Evolutionary conservation across 768 basidiomycete genomes (phyloP), one percentile per base, ranked within the genome.

Genomic region (Tephrocybe sp.): DNA sequence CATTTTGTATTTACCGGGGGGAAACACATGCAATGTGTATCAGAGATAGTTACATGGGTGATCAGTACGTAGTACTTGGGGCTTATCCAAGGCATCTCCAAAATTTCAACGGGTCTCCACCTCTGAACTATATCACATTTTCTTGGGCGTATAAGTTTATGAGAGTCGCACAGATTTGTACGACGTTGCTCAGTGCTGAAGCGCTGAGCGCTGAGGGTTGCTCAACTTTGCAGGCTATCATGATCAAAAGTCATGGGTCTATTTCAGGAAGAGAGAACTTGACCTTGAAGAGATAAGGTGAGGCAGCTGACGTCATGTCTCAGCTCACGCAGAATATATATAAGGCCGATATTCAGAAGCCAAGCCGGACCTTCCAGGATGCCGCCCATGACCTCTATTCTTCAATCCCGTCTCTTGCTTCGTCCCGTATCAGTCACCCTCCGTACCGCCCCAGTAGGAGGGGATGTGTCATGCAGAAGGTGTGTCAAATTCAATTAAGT

Each of bases 381-480:
- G 23, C 34, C 17, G 13, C 20, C 44, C 26, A 60, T 60, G 59
- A 43, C 52, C 26, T 50, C 45, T 12, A 34, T 58, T 32, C 17
- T 45, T 34, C 40, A 45, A 26, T 7, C 32, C 22, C 49, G 49
- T 31, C 40, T 41, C 20, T 36, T 48, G 17, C 38, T 52, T 10
- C 54, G 51, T 32, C 20, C 42, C 39, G 22, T 49, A 13, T 39
- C 53, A 13, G 30, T 35, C 13, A 32, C 31, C n/a, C 32, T 46
- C 17, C 54, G 46, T 26, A 30, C 13, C 39, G 39, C 60, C 12
- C 33, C 57, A 17, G 16, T 48, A 10, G 46, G 58, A 44, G 55
- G 52, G 39, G 49, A 44, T 31, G 61, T 55, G 52, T 62, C 62
- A 31, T 67, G 65, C 22, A 49, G 63, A 50, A 14, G 31, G 23